These are phyloP conservation scores for Fraxinus floribunda DNA, from an alignment of 305 asterid genomes.

Conservation along the genomic window DNA sequence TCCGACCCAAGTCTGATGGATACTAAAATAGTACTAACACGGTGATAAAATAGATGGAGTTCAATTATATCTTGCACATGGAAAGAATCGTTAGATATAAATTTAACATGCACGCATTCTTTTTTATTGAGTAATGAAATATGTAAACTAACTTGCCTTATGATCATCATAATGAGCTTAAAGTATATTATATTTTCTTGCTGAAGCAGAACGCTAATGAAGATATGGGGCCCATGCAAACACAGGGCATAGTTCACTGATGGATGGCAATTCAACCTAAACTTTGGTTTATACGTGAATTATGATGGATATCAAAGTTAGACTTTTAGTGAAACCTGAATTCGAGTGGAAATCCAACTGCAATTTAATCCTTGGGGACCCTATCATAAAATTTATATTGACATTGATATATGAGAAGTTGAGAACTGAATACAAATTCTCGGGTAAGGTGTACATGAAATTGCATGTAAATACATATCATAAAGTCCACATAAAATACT, in stretches of 20 bases:
- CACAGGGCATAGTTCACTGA: background rate
- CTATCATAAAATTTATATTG: background rate
- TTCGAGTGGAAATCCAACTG: background rate
- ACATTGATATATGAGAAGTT: background rate
- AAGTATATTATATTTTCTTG: slow-evolving; percentile 1
- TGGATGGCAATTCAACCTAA: background rate
- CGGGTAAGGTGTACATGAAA: background rate
- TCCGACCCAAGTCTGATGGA: background rate
- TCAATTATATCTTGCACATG: background rate
- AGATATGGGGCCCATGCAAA: background rate
- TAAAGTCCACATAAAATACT: background rate
- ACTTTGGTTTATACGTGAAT: background rate
- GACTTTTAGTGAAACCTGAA: background rate
- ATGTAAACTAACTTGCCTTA: background rate
- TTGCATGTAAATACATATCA: background rate
- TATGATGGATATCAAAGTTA: background rate
- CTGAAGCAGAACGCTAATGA: background rate
- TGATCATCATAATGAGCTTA: background rate
- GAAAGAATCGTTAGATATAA: background rate
- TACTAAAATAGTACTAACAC: background rate
- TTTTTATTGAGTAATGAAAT: background rate
- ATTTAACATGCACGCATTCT: background rate
- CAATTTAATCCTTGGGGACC: background rate
- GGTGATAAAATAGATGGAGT: background rate
- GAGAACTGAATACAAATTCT: background rate